Base-by-base conservation (phyloP, 176 grass and related monocot genomes). In the Oryza punctata region DNA sequence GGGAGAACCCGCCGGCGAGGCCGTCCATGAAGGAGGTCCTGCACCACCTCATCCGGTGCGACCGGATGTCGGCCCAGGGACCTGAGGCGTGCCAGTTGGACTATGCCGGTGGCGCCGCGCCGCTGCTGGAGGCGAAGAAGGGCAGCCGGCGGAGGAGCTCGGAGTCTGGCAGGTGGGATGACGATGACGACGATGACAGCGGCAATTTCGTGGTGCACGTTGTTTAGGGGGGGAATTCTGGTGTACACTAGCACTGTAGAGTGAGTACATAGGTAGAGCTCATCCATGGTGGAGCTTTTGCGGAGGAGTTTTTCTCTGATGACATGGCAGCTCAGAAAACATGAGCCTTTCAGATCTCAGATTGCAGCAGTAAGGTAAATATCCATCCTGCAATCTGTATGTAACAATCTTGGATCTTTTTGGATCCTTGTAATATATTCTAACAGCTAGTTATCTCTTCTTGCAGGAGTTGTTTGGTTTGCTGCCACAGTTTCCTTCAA, bases 11-110 rank as follows among this genome's bases (percentile, higher is more conserved):
- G 3, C 78, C 54, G 41, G 40, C 76, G 25, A 63, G 95, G 26
- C 95, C 90, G 27, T 95, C 90, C 1, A 95, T 95, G 90, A 95
- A 88, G 54, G 93, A 89, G 25, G 80, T 92, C 12, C 52, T 94
- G 65, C 67, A 85, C 12, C 84, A 75, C 69, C 87, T 97, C 46
- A 40, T 70, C 29, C 74, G 47, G 9, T 91, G 81, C 52, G 82
- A 89, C 21, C 80, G 28, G 65, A 77, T 45, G 67, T 50, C 63
- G 9, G 11, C 69, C 2, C 73, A 78, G 78, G 73, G 21, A 24
- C 7, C 79, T 0, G 67, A 86, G 59, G 67, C 12, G 27, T 86
- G 84, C 79, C 67, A 40, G 67, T 4, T 40, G 8, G 50, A 25
- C 65, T 61, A 72, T 12, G 21, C 24, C 4, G 60, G 72, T 2